phyloP scores from a whole-genome alignment of 805 yeast species.

The Kazachstania viticola region DNA sequence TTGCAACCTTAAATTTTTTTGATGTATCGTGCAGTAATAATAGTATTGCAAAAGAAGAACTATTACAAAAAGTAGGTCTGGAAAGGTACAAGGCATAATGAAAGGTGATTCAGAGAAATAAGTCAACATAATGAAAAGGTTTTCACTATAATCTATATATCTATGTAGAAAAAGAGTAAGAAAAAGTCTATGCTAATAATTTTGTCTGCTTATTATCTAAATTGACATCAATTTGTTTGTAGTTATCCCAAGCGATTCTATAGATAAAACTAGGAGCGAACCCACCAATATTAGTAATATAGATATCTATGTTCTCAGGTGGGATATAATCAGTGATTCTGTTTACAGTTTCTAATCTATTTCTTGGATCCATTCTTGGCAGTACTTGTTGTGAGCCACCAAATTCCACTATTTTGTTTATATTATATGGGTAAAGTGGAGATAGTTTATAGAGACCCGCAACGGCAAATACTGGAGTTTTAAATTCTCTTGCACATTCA shows the following conservation, averaged over 20 bases:
- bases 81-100: too few relatives aligned
- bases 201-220: slow-evolving; percentile 29
- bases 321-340: slow-evolving; percentile 85
- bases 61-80: too few relatives aligned
- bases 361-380: slow-evolving; percentile 54
- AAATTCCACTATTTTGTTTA: slow-evolving; percentile 74
- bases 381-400: slow-evolving; percentile 53
- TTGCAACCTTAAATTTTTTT: too few relatives aligned
- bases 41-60: too few relatives aligned
- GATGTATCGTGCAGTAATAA: too few relatives aligned
- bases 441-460: slow-evolving; percentile 90
- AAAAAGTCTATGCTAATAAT: background rate
- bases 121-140: too few relatives aligned
- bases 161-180: too few relatives aligned
- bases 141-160: too few relatives aligned
- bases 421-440: slow-evolving; percentile 84
- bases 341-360: slow-evolving; percentile 41
- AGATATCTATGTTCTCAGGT: slow-evolving; percentile 89
- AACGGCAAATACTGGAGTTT: slow-evolving; percentile 93
- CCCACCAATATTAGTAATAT: slow-evolving; percentile 92
- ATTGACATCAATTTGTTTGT: slow-evolving; percentile 71
- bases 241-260: slow-evolving; percentile 89
- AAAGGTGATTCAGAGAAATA: too few relatives aligned
- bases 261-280: slow-evolving; percentile 93
- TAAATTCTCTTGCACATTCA: slow-evolving; percentile 89